Percentiles rank a stretch among this genome's conserved stretches.
Conservation (phyloP, 352 stramenopile species). For the Phytophthora gonapodyides region DNA sequence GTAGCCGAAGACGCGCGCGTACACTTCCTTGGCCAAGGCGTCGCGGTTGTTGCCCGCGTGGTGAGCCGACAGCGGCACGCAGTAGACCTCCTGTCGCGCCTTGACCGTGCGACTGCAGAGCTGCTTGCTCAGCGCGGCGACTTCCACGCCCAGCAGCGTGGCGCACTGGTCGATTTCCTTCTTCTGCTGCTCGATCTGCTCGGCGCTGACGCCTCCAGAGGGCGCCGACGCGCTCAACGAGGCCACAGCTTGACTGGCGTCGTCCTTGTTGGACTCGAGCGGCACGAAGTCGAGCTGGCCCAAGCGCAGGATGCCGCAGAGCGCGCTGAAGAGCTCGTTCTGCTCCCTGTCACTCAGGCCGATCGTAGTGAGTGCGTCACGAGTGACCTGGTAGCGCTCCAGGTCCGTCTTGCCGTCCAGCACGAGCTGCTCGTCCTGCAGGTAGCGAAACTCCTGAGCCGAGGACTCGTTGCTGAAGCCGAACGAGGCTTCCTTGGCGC, state of each 20-base stretch:
- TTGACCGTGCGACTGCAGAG: conserved; percentile 86
- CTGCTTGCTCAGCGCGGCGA: conserved; percentile 61
- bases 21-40: conserved; percentile 95
- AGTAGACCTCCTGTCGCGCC: conserved; percentile 83
- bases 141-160: conserved; percentile 71
- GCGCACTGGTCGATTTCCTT: conserved; percentile 66
- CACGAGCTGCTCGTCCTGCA: conserved; percentile 72
- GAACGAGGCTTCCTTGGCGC: conserved; percentile 60
- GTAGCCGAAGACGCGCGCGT: conserved; percentile 95
- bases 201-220: conserved; percentile 22
- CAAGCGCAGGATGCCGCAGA: conserved; percentile 78
- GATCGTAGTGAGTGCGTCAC: conserved; percentile 79
- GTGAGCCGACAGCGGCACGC: conserved; percentile 67
- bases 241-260: conserved; percentile 71
- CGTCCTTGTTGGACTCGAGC: conserved; percentile 74
- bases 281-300: conserved; percentile 85
- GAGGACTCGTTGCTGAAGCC: conserved; percentile 53
- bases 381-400: conserved; percentile 81
- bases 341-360: conserved; percentile 73
- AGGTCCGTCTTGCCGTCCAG: conserved; percentile 75
- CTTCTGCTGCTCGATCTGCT: conserved; percentile 57
- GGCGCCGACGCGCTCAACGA: conserved; percentile 36
- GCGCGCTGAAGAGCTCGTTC: conserved; percentile 68
- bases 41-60: conserved; percentile 91
- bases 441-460: conserved; percentile 67